Base-by-base conservation (phyloP, 2,329 filamentous ascomycete species). In the Pyrenophora teres region DNA sequence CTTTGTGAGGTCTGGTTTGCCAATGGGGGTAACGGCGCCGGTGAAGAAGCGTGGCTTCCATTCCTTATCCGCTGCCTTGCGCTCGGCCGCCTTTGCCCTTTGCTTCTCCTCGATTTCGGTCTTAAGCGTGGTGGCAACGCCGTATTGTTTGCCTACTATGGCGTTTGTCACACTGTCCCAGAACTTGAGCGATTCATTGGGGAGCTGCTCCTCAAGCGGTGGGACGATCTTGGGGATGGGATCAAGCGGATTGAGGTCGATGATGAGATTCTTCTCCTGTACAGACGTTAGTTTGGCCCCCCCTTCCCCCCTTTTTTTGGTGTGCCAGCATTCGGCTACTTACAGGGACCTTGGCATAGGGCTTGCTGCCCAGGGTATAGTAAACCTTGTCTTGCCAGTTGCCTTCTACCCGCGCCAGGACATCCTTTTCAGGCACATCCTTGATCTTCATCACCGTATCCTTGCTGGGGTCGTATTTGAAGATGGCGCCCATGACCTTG, bases 11-110 rank as follows among this genome's bases (percentile, higher is more conserved):
- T 86, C 80, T 0, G 87, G 87, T 64, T 79, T 81, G 2, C 87
- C 87, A 23, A 81, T 67, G 0, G 82, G 78, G 43, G 82, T 83
- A n/a, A 84, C 79, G 0, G 80, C 79, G 3, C 79, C 81, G 0
- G 81, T 86, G 75, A 99, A 99, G 77, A 96, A 99, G 37, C 91
- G 81, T n/a, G 94, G 94, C 60, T 87, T 80, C 86, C 90, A 99
- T 30, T 84, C 82, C 52, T 83, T 81, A 10, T 86, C 83, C 12
- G 81, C 82, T 38, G 81, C 81, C 69, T 93, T 88, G 37, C 94
- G 82, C 69, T 93, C 86, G 19, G 90, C 86, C 1, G 90, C 92
- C 76, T 90, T 93, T 65, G 89, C 84, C 27, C 94, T 83, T 77
- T 99, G 94, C 37, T 82, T 81, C 73, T 99, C 94, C 74, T 99